A percentile compares a stretch with the other conserved stretches of the same genome.
Evolutionary conservation across 768 basidiomycete species (phyloP).

Genomic region (Suillus tomentosus): DNA sequence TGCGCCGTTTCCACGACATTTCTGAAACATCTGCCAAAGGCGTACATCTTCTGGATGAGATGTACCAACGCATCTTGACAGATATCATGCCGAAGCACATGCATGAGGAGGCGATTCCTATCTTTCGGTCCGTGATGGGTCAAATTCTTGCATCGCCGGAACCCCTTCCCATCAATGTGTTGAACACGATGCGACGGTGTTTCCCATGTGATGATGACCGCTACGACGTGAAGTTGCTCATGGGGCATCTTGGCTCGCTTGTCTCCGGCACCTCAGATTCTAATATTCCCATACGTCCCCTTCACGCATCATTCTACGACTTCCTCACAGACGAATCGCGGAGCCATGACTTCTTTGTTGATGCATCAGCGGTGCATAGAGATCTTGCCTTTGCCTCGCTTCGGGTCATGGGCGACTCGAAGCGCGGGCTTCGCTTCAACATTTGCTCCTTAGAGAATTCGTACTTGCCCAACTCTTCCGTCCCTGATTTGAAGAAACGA

Average conservation of each 20-base stretch:
- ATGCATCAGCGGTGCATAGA: not conserved
- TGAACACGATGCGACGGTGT: not conserved
- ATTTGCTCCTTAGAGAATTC: not conserved
- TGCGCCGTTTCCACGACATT: not conserved
- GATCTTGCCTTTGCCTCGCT: constrained; percentile 24
- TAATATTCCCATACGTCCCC: constrained; percentile 15
- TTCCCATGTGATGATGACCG: too few species aligned
- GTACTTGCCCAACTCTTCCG: not conserved
- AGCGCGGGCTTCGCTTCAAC: not conserved
- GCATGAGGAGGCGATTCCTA: too few species aligned
- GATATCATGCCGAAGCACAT: constrained; percentile 4
- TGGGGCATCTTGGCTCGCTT: too few species aligned
- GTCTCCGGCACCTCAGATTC: not conserved
- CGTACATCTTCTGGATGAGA: not conserved
- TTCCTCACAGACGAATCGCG: constrained; percentile 21
- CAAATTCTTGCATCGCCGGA: constrained; percentile 3
- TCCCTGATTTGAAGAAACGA: not conserved
- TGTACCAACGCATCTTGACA: constrained; percentile 9
- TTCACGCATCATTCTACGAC: constrained; percentile 32
- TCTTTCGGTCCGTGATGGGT: not conserved
- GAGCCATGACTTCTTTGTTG: constrained; percentile 17
- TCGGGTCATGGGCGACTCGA: not conserved
- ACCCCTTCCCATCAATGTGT: constrained; percentile 5
- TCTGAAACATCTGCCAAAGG: too few species aligned
- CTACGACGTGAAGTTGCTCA: too few species aligned